A percentile compares a stretch with the other conserved stretches of the same genome.
Conservation (phyloP, 306 rosid genomes). For the Erythrophleum fordii region DNA sequence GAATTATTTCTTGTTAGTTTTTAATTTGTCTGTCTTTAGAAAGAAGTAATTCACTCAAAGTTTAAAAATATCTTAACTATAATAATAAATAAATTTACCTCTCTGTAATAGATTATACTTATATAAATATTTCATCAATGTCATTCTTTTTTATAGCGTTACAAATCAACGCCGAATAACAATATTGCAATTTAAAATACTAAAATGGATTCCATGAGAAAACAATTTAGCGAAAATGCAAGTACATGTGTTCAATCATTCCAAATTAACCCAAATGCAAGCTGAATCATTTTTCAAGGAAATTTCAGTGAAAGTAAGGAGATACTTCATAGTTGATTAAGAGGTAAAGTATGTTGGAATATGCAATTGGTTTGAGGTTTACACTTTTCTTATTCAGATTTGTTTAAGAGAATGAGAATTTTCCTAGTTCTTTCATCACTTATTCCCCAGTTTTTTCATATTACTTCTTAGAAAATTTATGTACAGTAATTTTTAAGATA, state of each 20-base stretch:
- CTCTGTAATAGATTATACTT: too few relatives aligned
- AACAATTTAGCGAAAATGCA: background rate
- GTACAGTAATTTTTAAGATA: too few relatives aligned
- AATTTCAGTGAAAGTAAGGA: background rate
- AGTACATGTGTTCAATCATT: too few relatives aligned
- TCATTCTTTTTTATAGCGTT: background rate
- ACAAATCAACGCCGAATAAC: background rate
- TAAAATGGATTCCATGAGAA: background rate
- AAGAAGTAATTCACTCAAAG: background rate
- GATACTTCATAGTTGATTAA: background rate
- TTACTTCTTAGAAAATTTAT: too few relatives aligned
- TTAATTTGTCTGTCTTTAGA: too few relatives aligned
- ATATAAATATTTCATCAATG: background rate
- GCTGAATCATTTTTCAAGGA: too few relatives aligned
- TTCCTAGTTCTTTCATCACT: background rate
- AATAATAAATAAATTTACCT: background rate
- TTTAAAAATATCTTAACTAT: background rate
- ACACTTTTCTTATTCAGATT: background rate
- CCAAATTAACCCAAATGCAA: too few relatives aligned
- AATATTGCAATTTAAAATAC: background rate
- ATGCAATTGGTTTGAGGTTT: background rate
- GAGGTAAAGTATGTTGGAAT: too few relatives aligned
- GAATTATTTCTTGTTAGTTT: background rate
- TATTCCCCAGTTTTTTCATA: too few relatives aligned
- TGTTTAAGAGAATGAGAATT: background rate